A percentile compares a stretch with the other conserved stretches of the same genome.
Evolutionary conservation across 768 basidiomycete genomes (phyloP).

Genomic region (Tricholoma furcatifolium): DNA sequence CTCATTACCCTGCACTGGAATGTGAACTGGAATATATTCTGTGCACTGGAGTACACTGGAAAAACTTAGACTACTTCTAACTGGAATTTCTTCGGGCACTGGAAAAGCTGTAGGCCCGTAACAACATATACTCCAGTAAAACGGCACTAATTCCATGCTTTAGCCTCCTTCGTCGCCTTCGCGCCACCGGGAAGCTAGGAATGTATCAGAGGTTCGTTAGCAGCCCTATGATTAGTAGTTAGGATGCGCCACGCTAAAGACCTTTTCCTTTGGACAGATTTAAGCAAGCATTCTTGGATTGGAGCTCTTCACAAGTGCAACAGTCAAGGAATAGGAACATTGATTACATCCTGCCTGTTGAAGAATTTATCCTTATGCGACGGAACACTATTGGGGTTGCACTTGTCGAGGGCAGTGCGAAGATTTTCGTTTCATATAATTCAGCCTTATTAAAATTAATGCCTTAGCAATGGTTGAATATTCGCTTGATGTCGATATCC

Average conservation of each 20-base stretch:
- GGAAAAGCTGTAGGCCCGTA: no score
- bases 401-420: no score
- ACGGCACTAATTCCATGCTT: not conserved
- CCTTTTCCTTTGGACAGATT: slow-evolving; percentile 17
- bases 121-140: not conserved
- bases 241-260: no score
- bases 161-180: slow-evolving; percentile 2
- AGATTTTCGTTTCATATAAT: no score
- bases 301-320: slow-evolving; percentile 10
- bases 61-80: no score
- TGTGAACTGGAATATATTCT: no score
- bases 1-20: no score
- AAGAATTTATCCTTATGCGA: slow-evolving; percentile 19
- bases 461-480: slow-evolving; percentile 22
- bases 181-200: not conserved
- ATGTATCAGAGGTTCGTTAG: slow-evolving; percentile 5
- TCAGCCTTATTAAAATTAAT: no score
- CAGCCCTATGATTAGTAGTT: no score
- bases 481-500: slow-evolving; percentile 16
- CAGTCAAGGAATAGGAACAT: slow-evolving; percentile 7
- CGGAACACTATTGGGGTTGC: slow-evolving; percentile 16
- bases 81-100: no score
- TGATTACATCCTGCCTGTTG: slow-evolving; percentile 11
- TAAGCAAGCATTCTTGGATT: slow-evolving; percentile 12
- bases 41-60: no score